Base-by-base conservation (phyloP, 495 filamentous ascomycete genomes). In the Letharia lupina region DNA sequence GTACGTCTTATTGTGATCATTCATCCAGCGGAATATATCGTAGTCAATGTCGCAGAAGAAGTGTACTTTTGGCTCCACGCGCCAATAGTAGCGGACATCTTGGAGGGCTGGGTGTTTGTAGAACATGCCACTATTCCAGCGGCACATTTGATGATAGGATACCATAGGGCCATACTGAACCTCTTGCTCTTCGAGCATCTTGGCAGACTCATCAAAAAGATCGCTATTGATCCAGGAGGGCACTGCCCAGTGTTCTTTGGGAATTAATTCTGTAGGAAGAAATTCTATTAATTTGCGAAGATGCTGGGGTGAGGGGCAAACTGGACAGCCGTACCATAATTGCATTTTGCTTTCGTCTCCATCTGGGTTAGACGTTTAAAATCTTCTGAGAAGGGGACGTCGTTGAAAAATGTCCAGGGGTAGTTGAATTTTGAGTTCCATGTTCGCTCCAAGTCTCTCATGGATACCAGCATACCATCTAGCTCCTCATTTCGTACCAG, bases 361-460 rank as follows among this genome's bases (percentile, higher is more conserved):
- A 84, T 87, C 70, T 82, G 78, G 11, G 91, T 97, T 74, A 77
- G 81, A 70, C 78, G 78, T 79, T 96, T 98, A 81, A 99, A 99
- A 72, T 98, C 93, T 45, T 90, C 87, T 18, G 88, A 84, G 74
- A 98, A 98, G 18, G 88, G 89, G 40, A 87, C 87, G 73, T 98
- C 94, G 78, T 99, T 99, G 80, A 99, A 93, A 77, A 99, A 98
- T 58, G 91, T 97, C 89, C 94, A 99, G 20, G 95, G 95, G 76
- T 98, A 99, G 78, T 99, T 98, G 83, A 98, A 99, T 74, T 98
- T 99, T 79, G 85, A 82, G 74, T 99, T 99, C 90, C 91, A 99
- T 11, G 93, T 97, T 67, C 90, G 78, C 77, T 99, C 95, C 61
- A 98, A 80, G 74, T 98, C 93, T 52, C 77, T 77, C 88, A 99